Evolutionary conservation across 805 yeast species (phyloP), one percentile per base, ranked within the genome.

Genomic region (Dipodascus geniculatus): DNA sequence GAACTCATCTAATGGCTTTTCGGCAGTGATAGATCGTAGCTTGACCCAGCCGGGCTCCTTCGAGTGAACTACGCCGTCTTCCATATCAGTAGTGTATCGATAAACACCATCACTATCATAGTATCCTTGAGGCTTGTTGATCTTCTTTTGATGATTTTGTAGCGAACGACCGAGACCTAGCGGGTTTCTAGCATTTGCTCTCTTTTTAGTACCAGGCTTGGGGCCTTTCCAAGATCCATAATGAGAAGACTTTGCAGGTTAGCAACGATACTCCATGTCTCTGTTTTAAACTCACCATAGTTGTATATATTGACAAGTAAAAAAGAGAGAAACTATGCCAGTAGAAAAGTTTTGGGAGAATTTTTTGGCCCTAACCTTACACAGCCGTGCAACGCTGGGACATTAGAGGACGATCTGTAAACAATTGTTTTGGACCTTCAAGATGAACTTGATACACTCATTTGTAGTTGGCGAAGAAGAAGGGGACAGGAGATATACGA

Each of bases 1-100:
- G 68, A 93, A 90, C 70, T 93, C 99, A 70, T 93, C 98, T 54
- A 93, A 71, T 1, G 97, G 84, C 60, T 85, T 80, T 67, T 93
- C 98, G 63, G 93, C 98, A 0, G 98, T 93, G 16, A 93, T 95
- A 1, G 97, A 89, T 66, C 93, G 80, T 64, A 93, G 72, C 58
- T 89, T 87, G 51, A 87, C 95, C 95, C 96, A 88, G 57, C 77
- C 78, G 14, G 88, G 95, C 65, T 87, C 95, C 60, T 80, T 86
- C 60, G 83, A 83, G 63, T 87, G 91, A 60, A 81, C 86, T 60
- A 82, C 82, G 2, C 49, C 56, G n/a, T 48, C 33, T 57, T 81
- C 85, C 23, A 53, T 55, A 49, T 79, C 83, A 0, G 96, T 88
- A 19, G 95, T 86, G 68, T 88, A 89, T 62, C 96, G 75, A 23